Conservation (phyloP, 352 stramenopile genomes). For the Phytopythium aichiense region DNA sequence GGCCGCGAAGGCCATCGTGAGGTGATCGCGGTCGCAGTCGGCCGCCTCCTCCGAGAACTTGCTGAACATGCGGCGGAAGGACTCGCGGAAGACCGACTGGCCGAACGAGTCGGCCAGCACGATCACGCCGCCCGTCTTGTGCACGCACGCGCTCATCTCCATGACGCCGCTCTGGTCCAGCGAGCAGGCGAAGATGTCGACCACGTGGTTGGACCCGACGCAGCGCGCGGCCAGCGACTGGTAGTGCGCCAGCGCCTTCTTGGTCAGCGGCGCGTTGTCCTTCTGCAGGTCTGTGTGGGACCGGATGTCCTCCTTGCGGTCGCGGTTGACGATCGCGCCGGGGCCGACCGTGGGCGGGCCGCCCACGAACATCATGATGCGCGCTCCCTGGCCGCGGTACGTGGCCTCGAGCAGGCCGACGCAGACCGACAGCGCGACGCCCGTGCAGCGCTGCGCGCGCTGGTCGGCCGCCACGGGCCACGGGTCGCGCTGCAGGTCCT, state of each 20-base stretch:
- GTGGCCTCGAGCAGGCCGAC: conserved; percentile 95
- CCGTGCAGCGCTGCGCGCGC: conserved; percentile 94
- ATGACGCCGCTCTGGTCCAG: conserved; percentile 97
- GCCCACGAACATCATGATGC: conserved; percentile 99
- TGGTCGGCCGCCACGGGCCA: conserved; percentile 97
- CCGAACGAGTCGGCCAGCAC: conserved; percentile 98
- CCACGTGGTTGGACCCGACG: conserved; percentile 91
- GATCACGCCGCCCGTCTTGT: conserved; percentile 98
- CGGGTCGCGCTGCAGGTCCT: conserved; percentile 97
- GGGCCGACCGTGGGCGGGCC: conserved; percentile 96
- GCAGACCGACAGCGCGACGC: conserved; percentile 95
- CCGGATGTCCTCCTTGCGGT: conserved; percentile 97
- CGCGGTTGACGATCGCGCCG: conserved; percentile 93
- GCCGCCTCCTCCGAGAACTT: conserved; percentile 93
- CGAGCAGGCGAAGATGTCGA: conserved; percentile 99
- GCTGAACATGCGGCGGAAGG: conserved; percentile 96
- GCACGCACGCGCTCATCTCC: conserved; percentile 97
- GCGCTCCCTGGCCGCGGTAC: conserved; percentile 92
- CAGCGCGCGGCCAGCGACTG: conserved; percentile 92
- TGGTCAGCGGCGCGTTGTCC: conserved; percentile 92
- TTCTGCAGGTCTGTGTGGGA: conserved; percentile 95
- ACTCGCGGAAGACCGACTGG: conserved; percentile 99
- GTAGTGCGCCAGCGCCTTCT: conserved; percentile 97
- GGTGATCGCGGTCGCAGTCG: conserved; percentile 92
- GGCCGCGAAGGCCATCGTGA: conserved; percentile 95